Evolutionary conservation across 805 yeast species (phyloP).

Genomic region (Candida hungchunana): DNA sequence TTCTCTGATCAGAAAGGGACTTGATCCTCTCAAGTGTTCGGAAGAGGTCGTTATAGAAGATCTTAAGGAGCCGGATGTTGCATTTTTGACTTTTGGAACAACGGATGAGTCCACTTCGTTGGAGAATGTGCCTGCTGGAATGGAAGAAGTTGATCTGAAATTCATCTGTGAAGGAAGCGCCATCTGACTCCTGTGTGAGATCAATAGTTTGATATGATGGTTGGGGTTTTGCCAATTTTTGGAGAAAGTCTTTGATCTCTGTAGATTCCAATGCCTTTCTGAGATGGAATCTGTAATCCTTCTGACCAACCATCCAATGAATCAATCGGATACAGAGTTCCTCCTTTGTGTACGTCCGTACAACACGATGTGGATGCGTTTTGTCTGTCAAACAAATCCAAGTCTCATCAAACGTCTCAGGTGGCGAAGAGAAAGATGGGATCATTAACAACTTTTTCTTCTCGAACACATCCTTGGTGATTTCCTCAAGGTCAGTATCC

Average conservation of each 20-base stretch:
- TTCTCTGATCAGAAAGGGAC: neutral
- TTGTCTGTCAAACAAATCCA: slow-evolving; percentile 1
- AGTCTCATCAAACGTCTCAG: neutral
- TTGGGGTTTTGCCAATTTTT: slow-evolving; percentile 11
- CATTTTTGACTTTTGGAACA: slow-evolving; percentile 24
- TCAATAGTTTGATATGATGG: slow-evolving; percentile 16
- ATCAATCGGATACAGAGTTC: slow-evolving; percentile 19
- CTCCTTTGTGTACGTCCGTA: slow-evolving; percentile 1
- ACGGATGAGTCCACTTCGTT: slow-evolving; percentile 18
- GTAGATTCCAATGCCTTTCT: slow-evolving; percentile 15
- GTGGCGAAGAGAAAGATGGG: neutral
- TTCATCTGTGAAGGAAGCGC: slow-evolving; percentile 12
- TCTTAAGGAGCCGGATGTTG: slow-evolving; percentile 12
- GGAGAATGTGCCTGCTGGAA: slow-evolving; percentile 23
- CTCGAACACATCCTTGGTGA: slow-evolving; percentile 10
- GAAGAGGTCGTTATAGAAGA: slow-evolving; percentile 9
- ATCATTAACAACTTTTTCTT: neutral
- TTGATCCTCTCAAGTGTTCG: slow-evolving; percentile 1
- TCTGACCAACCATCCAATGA: slow-evolving; percentile 20
- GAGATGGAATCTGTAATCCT: slow-evolving; percentile 15
- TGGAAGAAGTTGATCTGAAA: slow-evolving; percentile 26
- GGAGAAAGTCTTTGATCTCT: slow-evolving; percentile 15
- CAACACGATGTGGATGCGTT: slow-evolving; percentile 5
- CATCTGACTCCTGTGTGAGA: slow-evolving; percentile 5
- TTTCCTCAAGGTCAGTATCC: slow-evolving; percentile 11